Percentiles rank a stretch among this genome's conserved stretches.
Conservation (phyloP, 805 yeast genomes). For the Starmerella kuoi region DNA sequence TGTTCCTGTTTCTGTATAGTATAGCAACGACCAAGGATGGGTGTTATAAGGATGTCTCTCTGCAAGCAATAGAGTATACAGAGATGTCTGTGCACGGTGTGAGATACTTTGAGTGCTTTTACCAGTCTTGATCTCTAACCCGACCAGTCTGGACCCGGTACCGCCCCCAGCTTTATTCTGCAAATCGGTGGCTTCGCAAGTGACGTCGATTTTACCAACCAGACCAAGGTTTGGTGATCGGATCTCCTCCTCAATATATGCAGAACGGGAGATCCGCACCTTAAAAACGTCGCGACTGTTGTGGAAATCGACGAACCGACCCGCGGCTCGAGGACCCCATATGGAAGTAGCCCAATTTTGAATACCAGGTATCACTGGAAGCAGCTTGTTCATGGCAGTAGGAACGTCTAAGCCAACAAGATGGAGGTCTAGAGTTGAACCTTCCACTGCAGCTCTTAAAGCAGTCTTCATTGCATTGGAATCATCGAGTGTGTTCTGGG, state of each 20-base stretch:
- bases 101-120: conserved; percentile 39
- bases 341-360: conserved; percentile 26
- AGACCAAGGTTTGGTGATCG: conserved; percentile 88
- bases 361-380: conserved; percentile 36
- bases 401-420: conserved; percentile 43
- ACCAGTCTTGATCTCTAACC: conserved; percentile 88
- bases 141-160: conserved; percentile 40
- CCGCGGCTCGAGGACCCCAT: conserved; percentile 32
- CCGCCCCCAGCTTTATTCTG: conserved; percentile 21
- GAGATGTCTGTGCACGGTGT: conserved; percentile 76
- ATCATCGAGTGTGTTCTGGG: conserved; percentile 29
- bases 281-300: conserved; percentile 30
- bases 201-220: conserved; percentile 81
- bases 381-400: conserved; percentile 42
- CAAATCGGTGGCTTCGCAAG: conserved; percentile 43
- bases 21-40: conserved; percentile 51
- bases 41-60: conserved; percentile 63
- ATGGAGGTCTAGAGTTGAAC: conserved; percentile 32
- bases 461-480: conserved; percentile 16
- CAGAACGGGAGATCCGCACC: conserved; percentile 28
- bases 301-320: conserved; percentile 1
- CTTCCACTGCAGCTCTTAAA: conserved; percentile 25
- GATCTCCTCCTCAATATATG: conserved; percentile 81
- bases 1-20: conserved; percentile 54
- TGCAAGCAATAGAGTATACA: conserved; percentile 64